Evolutionary conservation across 345 rosid genomes (phyloP), one percentile per base, ranked within the genome.

Genomic region (Salix suchowensis): DNA sequence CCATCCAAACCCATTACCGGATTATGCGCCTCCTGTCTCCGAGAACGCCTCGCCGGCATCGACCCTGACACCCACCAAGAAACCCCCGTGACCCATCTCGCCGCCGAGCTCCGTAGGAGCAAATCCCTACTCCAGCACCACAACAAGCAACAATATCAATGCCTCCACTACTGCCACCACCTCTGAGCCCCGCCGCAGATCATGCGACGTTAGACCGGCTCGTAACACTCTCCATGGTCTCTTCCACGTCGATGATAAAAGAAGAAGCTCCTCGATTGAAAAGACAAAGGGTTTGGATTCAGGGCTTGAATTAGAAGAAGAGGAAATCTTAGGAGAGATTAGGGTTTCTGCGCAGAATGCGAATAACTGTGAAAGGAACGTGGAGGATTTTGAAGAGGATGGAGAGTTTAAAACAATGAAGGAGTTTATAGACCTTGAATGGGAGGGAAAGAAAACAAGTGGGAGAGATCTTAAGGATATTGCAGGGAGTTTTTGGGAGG

Each of bases 21-120:
- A 50, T 86, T 88, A 76, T 93, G 97, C 76, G 87, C 96, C 44
- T 74, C 89, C 65, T 93, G 96, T 70, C 97, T 91, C 84, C 81
- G 90, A n/a, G 94, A 93, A 68, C 96, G 96, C 52, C 96, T 93
- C 65, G 82, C 90, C 78, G 85, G 82, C 72, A 86, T 91, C 42
- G 88, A 88, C 75, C 86, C 89, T 60, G 80, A 83, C 78, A 73
- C 79, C 75, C 74, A 74, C 82, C 80, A 30, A 54, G 73, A 75
- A 66, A 16, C 68, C 83, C 76, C 82, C 65, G 10, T 70, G 21
- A 81, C 70, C 65, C 67, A 73, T 16, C 71, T 82, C 44, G 77
- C 78, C 64, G 77, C 81, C 23, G 85, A 77, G 75, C 89, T 86
- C 75, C 87, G 84, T 68, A 91, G 91, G 11, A 82, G 85, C 82